phyloP scores from a whole-genome alignment of 179 eudicot species.

The Drosera spatulata region DNA sequence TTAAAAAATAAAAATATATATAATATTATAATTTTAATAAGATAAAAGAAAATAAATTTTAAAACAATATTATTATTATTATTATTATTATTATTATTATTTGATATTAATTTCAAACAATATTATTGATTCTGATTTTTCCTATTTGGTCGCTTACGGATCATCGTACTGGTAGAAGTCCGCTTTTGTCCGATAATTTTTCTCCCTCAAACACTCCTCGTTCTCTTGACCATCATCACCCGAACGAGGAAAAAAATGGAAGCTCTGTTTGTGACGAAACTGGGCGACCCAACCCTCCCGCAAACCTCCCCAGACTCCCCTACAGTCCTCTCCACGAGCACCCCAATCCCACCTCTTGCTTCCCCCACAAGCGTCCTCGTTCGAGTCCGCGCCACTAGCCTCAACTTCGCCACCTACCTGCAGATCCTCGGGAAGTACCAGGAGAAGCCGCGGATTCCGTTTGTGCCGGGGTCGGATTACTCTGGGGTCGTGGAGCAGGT shows the following conservation, averaged over 20 bases:
- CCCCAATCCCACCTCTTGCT: conserved; percentile 47
- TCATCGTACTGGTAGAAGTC: no score
- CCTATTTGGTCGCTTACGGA: no score
- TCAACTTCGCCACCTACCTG: conserved; percentile 82
- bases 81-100: no score
- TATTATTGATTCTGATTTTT: no score
- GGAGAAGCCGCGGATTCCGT: conserved; percentile 67
- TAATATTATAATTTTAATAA: no score
- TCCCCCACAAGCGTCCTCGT: conserved; percentile 51
- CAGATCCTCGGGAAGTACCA: conserved; percentile 85
- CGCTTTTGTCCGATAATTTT: no score
- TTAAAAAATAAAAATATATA: no score
- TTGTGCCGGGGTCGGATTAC: conserved; percentile 82
- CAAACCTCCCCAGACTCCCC: conserved; percentile 23
- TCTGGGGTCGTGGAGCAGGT: conserved; percentile 66
- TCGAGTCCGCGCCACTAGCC: conserved; percentile 65
- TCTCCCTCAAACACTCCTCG: no score
- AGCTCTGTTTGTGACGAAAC: conserved; percentile 55
- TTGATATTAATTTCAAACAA: no score
- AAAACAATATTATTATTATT: no score
- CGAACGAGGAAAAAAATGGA: conserved; percentile 34
- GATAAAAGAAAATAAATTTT: no score
- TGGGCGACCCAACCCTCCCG: conserved; percentile 69
- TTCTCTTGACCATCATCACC: no score
- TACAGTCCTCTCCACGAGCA: conserved; percentile 21